These are phyloP conservation scores for Malus fusca DNA, from an alignment of 306 rosid species.

Conservation along the genomic window DNA sequence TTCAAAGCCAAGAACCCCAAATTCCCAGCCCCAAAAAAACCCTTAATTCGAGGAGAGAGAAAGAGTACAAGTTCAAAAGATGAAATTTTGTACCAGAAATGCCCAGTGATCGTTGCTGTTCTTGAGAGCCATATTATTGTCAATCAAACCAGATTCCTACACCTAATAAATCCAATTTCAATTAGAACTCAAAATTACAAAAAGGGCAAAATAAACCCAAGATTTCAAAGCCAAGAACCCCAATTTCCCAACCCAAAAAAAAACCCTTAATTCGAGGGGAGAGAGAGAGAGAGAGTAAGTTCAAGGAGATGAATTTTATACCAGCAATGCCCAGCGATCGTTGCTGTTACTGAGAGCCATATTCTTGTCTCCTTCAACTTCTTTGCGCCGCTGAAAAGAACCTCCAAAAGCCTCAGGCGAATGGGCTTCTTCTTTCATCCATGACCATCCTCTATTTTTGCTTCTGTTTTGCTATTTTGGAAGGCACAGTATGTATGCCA, in stretches of 20 bases:
- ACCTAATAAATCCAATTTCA: neutral
- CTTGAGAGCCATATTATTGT: constrained; percentile 11
- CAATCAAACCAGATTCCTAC: neutral
- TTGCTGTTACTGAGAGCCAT: constrained; percentile 20
- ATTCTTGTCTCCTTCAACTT: constrained; percentile 7
- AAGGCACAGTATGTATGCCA: neutral
- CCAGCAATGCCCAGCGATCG: constrained; percentile 83
- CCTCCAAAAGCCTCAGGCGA: neutral
- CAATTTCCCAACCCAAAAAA: neutral
- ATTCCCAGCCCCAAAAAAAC: neutral
- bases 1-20: neutral
- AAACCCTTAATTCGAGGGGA: neutral
- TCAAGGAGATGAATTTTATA: neutral
- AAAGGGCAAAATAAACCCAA: neutral
- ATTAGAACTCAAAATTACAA: neutral
- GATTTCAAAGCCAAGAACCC: neutral
- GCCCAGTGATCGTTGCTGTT: constrained; percentile 57
- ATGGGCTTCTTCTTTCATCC: neutral
- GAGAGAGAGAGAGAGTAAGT: neutral
- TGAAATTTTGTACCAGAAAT: constrained; percentile 42
- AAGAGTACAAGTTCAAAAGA: neutral
- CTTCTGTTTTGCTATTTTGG: neutral
- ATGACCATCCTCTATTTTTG: neutral
- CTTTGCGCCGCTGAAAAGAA: neutral
- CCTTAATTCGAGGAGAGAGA: neutral